Base-by-base conservation (phyloP, 1,284 basidiomycete genomes). In the Sphaerobolus stellatus region DNA sequence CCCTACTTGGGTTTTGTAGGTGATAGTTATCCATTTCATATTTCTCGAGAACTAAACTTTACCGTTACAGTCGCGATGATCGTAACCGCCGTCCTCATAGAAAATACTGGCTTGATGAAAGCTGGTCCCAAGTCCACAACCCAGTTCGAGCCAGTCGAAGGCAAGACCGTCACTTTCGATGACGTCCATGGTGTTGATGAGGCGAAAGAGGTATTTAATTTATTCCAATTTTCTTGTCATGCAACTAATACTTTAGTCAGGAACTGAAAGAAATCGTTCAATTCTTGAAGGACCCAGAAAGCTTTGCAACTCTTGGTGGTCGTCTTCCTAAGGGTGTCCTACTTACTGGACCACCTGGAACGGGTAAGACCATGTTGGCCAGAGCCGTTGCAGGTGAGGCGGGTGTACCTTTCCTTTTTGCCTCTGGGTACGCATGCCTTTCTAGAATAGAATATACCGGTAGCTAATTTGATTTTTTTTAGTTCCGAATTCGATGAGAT, bases 401-500 rank as follows among this genome's bases (percentile, higher is more conserved):
- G 11, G 96, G 91, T 40, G 94, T 98, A 64, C 90, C 91, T 2
- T 94, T 94, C 76, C 86, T 94, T 69, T 92, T 90, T 64, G 87
- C 90, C 43, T 91, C 89, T 43, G 89, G 90, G 83, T 86, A 63
- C 62, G 77, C 64, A 7, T 33, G n/a, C 46, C 16, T 33, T 36
- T 40, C n/a, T n/a, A n/a, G n/a, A n/a, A n/a, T n/a, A n/a, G n/a
- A n/a, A n/a, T n/a, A 24, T 16, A 38, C 48, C 27, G 38, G 25
- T 20, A 28, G 6, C 58, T 56, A 64, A 57, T 30, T 61, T 58
- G 16, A 60, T 55, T 20, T 71, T n/a, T 16, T 68, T 55, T 58
- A 94, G 92, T 14, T 95, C 94, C 46, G 94, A 97, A 66, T 98
- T 99, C 61, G 97, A 99, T 68, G 96, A 99, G 69, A 96, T 98